Percentiles rank a stretch among this genome's conserved stretches.
phyloP scores from a whole-genome alignment of 2,329 filamentous ascomycete species.

The Xylaria arbuscula region DNA sequence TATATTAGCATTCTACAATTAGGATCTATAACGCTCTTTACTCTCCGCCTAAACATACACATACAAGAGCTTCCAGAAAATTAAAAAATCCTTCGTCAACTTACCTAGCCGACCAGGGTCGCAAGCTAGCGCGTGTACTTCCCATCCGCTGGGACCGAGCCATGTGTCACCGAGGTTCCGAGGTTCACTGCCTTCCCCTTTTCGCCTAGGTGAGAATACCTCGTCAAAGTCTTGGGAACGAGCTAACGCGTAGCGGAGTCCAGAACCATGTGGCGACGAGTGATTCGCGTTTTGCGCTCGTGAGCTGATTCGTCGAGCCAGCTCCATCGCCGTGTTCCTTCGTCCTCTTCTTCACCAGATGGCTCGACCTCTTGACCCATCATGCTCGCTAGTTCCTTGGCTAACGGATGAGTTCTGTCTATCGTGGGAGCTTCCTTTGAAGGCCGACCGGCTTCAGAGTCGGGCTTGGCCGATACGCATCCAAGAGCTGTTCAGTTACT shows the following conservation, averaged over 20 bases:
- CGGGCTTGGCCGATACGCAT: slow-evolving; percentile 1
- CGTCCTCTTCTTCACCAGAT: neutral
- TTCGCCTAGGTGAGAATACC: slow-evolving; percentile 20
- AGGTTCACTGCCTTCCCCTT: slow-evolving; percentile 27
- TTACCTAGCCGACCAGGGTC: slow-evolving; percentile 4
- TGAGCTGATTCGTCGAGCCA: slow-evolving; percentile 30
- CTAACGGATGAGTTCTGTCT: slow-evolving; percentile 8
- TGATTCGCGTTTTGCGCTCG: slow-evolving; percentile 38
- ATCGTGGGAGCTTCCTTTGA: neutral
- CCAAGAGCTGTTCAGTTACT: neutral
- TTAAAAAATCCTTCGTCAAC: neutral
- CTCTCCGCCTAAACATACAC: neutral
- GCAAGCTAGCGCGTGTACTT: slow-evolving; percentile 10
- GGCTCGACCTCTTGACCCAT: neutral
- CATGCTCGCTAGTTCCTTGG: neutral
- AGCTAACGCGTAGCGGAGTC: slow-evolving; percentile 30
- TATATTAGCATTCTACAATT: neutral
- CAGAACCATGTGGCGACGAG: slow-evolving; percentile 32
- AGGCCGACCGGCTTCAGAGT: neutral
- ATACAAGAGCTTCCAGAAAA: slow-evolving; percentile 25
- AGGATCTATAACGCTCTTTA: neutral
- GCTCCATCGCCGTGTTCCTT: slow-evolving; percentile 20
- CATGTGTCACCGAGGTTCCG: slow-evolving; percentile 36
- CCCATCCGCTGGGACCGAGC: slow-evolving; percentile 31
- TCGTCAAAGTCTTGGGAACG: slow-evolving; percentile 18